Percentiles rank a stretch among this genome's conserved stretches.
Evolutionary conservation across 768 basidiomycete genomes (phyloP).

Genomic region (Calocybe cyanea): DNA sequence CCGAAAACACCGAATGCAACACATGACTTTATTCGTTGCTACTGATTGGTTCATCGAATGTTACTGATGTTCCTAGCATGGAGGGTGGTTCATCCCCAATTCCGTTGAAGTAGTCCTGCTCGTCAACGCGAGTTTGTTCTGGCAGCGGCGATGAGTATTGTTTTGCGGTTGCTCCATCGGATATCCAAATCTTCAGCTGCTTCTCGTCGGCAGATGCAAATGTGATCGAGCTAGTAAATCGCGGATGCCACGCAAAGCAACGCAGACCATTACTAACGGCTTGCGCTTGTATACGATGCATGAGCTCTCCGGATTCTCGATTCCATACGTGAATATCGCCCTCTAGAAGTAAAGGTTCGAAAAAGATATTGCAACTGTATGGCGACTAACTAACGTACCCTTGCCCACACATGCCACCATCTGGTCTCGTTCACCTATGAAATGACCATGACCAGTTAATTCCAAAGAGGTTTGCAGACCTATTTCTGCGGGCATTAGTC

Average conservation of each 20-base stretch:
- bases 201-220: constrained; percentile 7
- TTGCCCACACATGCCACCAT: constrained; percentile 9
- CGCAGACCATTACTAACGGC: constrained; percentile 10
- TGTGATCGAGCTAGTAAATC: not conserved
- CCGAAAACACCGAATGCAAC: no score
- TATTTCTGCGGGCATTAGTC: not conserved
- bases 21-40: no score
- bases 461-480: constrained; percentile 1
- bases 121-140: no score
- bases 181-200: constrained; percentile 8
- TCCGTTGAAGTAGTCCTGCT: no score
- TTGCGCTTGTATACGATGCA: constrained; percentile 4
- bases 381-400: constrained; percentile 2
- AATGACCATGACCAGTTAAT: not conserved
- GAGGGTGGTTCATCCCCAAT: no score
- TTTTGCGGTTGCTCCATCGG: no score
- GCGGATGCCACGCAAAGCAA: constrained; percentile 7
- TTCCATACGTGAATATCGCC: constrained; percentile 12
- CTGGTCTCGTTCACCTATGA: constrained; percentile 11
- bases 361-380: not conserved
- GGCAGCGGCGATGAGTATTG: no score
- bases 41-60: no score
- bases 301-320: constrained; percentile 1
- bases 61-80: no score
- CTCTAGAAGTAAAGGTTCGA: constrained; percentile 1